Percentiles rank a stretch among this genome's conserved stretches.
These are phyloP conservation scores for Peziza echinospora DNA, from an alignment of 495 filamentous ascomycete genomes.

Conservation along the genomic window DNA sequence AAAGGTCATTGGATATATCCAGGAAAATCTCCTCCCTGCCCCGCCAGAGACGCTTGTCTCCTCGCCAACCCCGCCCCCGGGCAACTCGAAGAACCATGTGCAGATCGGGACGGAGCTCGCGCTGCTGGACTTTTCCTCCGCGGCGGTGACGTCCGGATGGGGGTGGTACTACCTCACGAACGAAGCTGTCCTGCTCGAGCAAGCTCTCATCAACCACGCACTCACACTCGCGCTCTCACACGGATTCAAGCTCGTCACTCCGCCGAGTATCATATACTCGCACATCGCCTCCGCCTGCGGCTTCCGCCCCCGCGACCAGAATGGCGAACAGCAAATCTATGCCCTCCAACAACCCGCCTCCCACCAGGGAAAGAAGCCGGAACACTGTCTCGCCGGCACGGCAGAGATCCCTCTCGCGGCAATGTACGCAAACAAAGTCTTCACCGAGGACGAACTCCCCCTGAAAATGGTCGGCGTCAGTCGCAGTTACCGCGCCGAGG, in stretches of 20 bases:
- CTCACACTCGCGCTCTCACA: conserved; percentile 27
- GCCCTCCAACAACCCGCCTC: conserved; percentile 21
- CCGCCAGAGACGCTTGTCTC: conserved; percentile 27
- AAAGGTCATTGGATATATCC: conserved; percentile 43
- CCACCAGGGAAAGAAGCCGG: conserved; percentile 1
- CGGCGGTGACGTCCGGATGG: conserved; percentile 66
- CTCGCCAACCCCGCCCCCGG: conserved; percentile 21
- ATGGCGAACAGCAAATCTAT: conserved; percentile 85
- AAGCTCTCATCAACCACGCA: conserved; percentile 75
- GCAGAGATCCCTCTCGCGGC: conserved; percentile 87
- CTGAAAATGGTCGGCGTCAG: conserved; percentile 62
- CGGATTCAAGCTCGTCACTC: conserved; percentile 56
- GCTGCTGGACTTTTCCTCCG: conserved; percentile 65
- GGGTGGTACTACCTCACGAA: conserved; percentile 90
- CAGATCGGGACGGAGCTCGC: conserved; percentile 61
- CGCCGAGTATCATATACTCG: conserved; percentile 76
- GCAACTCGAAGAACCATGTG: conserved; percentile 37
- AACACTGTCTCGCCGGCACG: conserved; percentile 48
- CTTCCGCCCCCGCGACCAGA: conserved; percentile 76
- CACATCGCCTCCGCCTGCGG: conserved; percentile 81
- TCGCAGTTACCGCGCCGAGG: conserved; percentile 83
- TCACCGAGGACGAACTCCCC: conserved; percentile 44
- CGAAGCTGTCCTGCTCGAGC: conserved; percentile 75
- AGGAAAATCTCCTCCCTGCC: conserved; percentile 40
- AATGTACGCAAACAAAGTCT: conserved; percentile 54